phyloP scores from a whole-genome alignment of 2,329 filamentous ascomycete genomes.

The Colletotrichum zoysiae region DNA sequence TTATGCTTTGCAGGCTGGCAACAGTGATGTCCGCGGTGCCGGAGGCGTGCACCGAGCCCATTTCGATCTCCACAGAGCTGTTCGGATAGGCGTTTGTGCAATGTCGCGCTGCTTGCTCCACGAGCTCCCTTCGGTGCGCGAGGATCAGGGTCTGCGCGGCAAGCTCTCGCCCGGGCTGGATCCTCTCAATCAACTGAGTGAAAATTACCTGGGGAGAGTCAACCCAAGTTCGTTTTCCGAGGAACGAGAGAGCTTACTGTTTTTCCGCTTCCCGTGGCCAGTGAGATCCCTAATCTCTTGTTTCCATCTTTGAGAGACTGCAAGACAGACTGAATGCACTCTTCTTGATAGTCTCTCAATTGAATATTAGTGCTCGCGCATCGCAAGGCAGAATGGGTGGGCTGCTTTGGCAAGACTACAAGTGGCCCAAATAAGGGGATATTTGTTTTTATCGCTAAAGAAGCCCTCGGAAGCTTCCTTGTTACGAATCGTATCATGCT shows the following conservation, averaged over 20 bases:
- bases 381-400: background rate
- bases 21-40: conserved; percentile 92
- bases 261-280: conserved; percentile 91
- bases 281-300: conserved; percentile 83
- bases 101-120: conserved; percentile 92
- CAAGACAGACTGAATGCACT: conserved; percentile 88
- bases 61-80: conserved; percentile 89
- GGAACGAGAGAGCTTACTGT: conserved; percentile 66
- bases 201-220: conserved; percentile 80
- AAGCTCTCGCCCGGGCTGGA: conserved; percentile 66
- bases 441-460: background rate
- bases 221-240: conserved; percentile 2
- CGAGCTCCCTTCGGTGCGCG: conserved; percentile 91
- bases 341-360: conserved; percentile 88
- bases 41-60: conserved; percentile 82
- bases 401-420: background rate
- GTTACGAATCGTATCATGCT: conserved; percentile 15
- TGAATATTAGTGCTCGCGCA: conserved; percentile 56
- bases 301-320: conserved; percentile 76
- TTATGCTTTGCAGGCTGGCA: conserved; percentile 88
- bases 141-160: conserved; percentile 88
- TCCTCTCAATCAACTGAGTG: conserved; percentile 89
- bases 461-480: background rate
- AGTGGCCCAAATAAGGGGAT: background rate
- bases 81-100: conserved; percentile 84